Evolutionary conservation across 495 filamentous ascomycete species (phyloP), one percentile per base, ranked within the genome.

Genomic region (Penicillium longicatenatum): DNA sequence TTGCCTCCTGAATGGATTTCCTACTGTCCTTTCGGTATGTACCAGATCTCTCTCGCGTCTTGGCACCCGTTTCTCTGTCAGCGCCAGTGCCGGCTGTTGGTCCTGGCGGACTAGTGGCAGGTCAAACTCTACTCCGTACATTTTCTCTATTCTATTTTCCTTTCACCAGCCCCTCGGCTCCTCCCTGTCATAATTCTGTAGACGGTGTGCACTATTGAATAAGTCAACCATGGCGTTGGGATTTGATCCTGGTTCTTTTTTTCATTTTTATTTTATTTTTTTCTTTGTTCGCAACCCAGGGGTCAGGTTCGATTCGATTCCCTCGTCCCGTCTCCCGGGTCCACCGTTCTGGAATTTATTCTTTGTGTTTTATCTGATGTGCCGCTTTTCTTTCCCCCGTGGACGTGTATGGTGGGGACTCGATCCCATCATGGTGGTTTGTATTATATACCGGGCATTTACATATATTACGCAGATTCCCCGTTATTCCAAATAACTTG

Each of bases 81-180:
- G 58, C 46, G 51, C 51, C 35, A 30, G 58, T 42, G 47, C 58
- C 58, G 58, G 47, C 39, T 49, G 48, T 44, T 56, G 58, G 53
- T 39, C 58, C 58, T 60, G 52, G 58, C 47, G 46, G 52, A 26
- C 29, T 21, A 52, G 52, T 55, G n/a, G n/a, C n/a, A n/a, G n/a
- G n/a, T n/a, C n/a, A n/a, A n/a, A n/a, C n/a, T n/a, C n/a, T n/a
- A n/a, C n/a, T n/a, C n/a, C n/a, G n/a, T n/a, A n/a, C n/a, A n/a
- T n/a, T n/a, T n/a, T n/a, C n/a, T n/a, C n/a, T n/a, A n/a, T n/a
- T n/a, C n/a, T n/a, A n/a, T n/a, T n/a, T n/a, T n/a, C n/a, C n/a
- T n/a, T n/a, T n/a, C n/a, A n/a, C n/a, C n/a, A n/a, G n/a, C n/a
- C n/a, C n/a, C n/a, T n/a, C n/a, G n/a, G n/a, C n/a, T n/a, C n/a